Conservation (phyloP, 768 basidiomycete species). For the Termitomyces eurrhizus region DNA sequence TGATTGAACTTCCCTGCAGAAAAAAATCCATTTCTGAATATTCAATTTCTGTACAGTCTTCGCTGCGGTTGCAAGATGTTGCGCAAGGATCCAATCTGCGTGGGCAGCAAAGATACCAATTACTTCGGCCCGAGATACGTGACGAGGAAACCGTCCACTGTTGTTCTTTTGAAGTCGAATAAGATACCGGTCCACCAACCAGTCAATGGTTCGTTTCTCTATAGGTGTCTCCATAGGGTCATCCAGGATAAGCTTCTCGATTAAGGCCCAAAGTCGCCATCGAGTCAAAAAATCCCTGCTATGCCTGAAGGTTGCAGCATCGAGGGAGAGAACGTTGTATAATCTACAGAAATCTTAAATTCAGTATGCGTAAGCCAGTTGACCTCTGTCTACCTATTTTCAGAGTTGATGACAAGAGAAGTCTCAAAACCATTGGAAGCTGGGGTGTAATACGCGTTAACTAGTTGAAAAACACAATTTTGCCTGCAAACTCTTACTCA, state of each 20-base stretch:
- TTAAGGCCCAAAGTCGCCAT: conserved; percentile 43
- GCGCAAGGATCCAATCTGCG: conserved; percentile 54
- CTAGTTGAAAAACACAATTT: background rate
- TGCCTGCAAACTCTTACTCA: conserved; percentile 26
- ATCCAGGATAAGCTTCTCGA: conserved; percentile 38
- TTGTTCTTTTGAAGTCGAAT: conserved; percentile 18
- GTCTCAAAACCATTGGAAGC: conserved; percentile 13
- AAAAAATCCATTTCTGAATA: conserved; percentile 42
- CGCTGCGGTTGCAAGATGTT: conserved; percentile 33
- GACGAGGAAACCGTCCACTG: conserved; percentile 40
- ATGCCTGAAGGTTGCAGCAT: conserved; percentile 34
- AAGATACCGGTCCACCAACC: conserved; percentile 44
- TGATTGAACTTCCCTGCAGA: conserved; percentile 30
- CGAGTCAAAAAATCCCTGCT: conserved; percentile 50
- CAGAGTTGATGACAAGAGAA: conserved; percentile 20
- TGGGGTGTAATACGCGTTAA: conserved; percentile 4
- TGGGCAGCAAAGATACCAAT: conserved; percentile 49
- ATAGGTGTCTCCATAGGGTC: conserved; percentile 28
- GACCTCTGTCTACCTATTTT: conserved; percentile 6
- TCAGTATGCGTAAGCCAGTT: background rate
- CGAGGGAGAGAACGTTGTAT: conserved; percentile 45
- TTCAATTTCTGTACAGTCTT: conserved; percentile 31
- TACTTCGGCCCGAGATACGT: conserved; percentile 49
- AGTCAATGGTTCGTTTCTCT: conserved; percentile 42
- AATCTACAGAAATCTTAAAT: conserved; percentile 20